Percentiles rank a stretch among this genome's conserved stretches.
phyloP scores from a whole-genome alignment of 495 filamentous ascomycete genomes.

The Glonium stellatum region DNA sequence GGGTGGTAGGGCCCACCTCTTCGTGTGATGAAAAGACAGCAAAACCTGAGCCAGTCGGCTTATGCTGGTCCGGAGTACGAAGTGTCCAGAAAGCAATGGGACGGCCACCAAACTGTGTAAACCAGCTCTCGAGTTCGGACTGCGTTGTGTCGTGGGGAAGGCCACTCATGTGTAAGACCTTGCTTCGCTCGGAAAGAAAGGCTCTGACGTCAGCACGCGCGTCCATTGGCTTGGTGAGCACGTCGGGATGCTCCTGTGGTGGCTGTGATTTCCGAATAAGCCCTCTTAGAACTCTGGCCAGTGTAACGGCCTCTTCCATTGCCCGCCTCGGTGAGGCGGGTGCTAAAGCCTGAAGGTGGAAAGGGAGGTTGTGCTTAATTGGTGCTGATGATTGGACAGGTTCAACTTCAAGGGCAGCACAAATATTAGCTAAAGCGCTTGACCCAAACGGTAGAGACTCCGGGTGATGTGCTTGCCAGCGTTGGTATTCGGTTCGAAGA shows the following conservation, averaged over 20 bases:
- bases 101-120: conserved; percentile 94
- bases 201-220: conserved; percentile 94
- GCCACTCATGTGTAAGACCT: conserved; percentile 94
- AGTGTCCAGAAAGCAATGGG: conserved; percentile 99
- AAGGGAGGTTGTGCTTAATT: conserved; percentile 97
- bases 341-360: conserved; percentile 92
- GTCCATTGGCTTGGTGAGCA: conserved; percentile 91
- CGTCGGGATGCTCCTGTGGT: conserved; percentile 83
- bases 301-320: conserved; percentile 93
- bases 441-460: conserved; percentile 96
- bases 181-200: conserved; percentile 89
- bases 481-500: conserved; percentile 90
- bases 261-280: conserved; percentile 94
- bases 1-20: conserved; percentile 62
- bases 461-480: conserved; percentile 96
- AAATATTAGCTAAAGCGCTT: conserved; percentile 91
- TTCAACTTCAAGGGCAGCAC: conserved; percentile 93
- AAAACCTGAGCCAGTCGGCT: conserved; percentile 94
- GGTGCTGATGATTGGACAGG: conserved; percentile 93
- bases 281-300: conserved; percentile 84
- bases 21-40: conserved; percentile 98
- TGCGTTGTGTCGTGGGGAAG: conserved; percentile 97
- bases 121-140: conserved; percentile 97
- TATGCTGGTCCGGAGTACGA: conserved; percentile 95
- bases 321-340: conserved; percentile 94